These are phyloP conservation scores for Populus nigra DNA, from an alignment of 345 rosid species.

Conservation along the genomic window DNA sequence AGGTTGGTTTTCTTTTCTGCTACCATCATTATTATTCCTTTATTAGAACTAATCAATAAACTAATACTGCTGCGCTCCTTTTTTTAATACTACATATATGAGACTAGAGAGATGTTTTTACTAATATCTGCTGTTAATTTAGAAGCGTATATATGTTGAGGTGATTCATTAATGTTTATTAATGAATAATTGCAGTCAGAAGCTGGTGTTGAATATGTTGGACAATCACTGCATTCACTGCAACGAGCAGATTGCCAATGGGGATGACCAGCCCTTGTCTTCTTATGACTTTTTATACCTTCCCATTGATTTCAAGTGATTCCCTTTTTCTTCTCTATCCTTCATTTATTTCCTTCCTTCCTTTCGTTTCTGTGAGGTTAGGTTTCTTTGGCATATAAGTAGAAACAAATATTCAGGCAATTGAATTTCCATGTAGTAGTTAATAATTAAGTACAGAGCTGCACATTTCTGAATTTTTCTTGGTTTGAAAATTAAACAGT, in stretches of 20 bases:
- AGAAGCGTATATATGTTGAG: not conserved
- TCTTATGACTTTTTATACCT: constrained; percentile 91
- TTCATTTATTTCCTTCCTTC: not conserved
- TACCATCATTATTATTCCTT: not conserved
- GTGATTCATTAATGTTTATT: not conserved
- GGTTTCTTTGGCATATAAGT: not conserved
- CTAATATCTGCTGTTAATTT: not conserved
- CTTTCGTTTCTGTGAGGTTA: not conserved
- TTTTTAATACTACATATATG: not conserved
- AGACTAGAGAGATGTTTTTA: not conserved
- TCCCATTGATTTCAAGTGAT: constrained; percentile 90
- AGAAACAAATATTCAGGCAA: not conserved
- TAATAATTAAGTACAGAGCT: too few relatives aligned
- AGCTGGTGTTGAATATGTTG: constrained; percentile 60
- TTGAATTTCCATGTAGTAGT: not conserved
- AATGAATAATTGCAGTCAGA: constrained; percentile 19
- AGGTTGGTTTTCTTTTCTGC: constrained; percentile 37
- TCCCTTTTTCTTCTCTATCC: not conserved
- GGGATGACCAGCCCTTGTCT: constrained; percentile 56
- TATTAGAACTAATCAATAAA: not conserved
- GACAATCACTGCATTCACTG: constrained; percentile 89
- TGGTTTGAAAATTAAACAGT: constrained; percentile 32
- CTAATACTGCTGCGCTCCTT: not conserved
- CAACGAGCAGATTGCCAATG: constrained; percentile 62
- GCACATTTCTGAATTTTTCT: not conserved